phyloP scores from a whole-genome alignment of 352 stramenopile genomes.

The Phytophthora brassicae region DNA sequence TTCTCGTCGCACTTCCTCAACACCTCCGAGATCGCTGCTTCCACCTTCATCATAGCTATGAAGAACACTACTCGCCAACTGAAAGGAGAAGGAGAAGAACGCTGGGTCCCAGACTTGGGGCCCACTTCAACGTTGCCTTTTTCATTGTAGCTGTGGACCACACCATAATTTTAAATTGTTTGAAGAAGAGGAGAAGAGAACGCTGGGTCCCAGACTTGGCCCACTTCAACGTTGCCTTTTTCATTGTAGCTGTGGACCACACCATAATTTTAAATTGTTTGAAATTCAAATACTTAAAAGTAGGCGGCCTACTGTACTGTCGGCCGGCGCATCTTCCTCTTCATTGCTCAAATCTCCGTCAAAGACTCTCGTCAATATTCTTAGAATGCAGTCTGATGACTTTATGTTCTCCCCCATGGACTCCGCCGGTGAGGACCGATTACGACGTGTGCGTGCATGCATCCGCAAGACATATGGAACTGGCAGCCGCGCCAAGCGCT shows the following conservation, averaged over 20 bases:
- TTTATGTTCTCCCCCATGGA: constrained; percentile 59
- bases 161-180: neutral
- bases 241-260: constrained; percentile 20
- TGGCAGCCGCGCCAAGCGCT: constrained; percentile 22
- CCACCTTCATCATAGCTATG: constrained; percentile 55
- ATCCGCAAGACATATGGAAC: constrained; percentile 47
- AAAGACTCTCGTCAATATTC: no score
- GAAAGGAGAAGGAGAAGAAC: constrained; percentile 7
- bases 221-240: constrained; percentile 31
- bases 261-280: neutral
- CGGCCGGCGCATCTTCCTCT: constrained; percentile 1
- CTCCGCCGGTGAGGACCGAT: constrained; percentile 35
- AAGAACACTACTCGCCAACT: no score
- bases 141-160: constrained; percentile 17
- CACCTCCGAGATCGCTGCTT: constrained; percentile 58
- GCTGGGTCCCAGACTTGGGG: constrained; percentile 4
- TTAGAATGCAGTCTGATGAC: constrained; percentile 26
- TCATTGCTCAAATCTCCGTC: neutral
- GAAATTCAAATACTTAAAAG: constrained; percentile 38
- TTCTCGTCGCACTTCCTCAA: constrained; percentile 66
- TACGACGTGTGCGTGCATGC: constrained; percentile 42
- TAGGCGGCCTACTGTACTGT: no score
- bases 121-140: constrained; percentile 32
- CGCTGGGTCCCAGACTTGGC: constrained; percentile 5
- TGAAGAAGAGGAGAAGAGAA: constrained; percentile 10